Base-by-base conservation (phyloP, 2,329 filamentous ascomycete species). In the Dichotomopilus funicola region DNA sequence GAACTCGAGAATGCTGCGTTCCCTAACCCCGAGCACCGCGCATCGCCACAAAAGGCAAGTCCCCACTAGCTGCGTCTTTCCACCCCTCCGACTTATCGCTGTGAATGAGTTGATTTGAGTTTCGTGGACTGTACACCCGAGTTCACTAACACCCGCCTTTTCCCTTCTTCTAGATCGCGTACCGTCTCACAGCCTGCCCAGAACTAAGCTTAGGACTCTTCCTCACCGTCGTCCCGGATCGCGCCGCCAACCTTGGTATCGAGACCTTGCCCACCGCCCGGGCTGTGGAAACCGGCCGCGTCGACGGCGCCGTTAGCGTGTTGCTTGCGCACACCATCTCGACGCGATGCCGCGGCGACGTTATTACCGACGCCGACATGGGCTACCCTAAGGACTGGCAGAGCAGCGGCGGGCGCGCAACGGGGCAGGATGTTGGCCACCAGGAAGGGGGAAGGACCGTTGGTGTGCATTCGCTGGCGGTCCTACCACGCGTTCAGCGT, bases 161-260 rank as follows among this genome's bases (percentile, higher is more conserved):
- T 11, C 35, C 31, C 33, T 10, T 19, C 13, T 7, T 19, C 5
- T 43, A 92, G 88, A 83, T 94, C 65, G 73, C 80, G 55, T 95
- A 95, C 71, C 87, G 89, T 59, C 80, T 95, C 33, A 80, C 78
- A 33, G 79, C 76, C 65, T 91, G 87, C 68, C 85, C 87, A 41
- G 87, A 91, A 66, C 79, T 96, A 54, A 87, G 82, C 68, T 76
- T 91, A 51, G 91, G 91, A 34, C 73, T 96, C 54, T 96, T 92
- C 74, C 88, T 87, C 61, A 86, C 83, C 11, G 77, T 81, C 11
- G 68, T 74, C 27, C 73, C 78, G 9, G 68, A 68, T 44, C 75
- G 77, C 43, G 66, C 70, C 13, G 67, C 76, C 65, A 68, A 78
- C 65, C 72, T 78, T 66, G 65, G 74, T 62, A 71, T 79, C 51